A percentile compares a stretch with the other conserved stretches of the same genome.
phyloP scores from a whole-genome alignment of 306 rosid genomes.

The Trifolium repens region DNA sequence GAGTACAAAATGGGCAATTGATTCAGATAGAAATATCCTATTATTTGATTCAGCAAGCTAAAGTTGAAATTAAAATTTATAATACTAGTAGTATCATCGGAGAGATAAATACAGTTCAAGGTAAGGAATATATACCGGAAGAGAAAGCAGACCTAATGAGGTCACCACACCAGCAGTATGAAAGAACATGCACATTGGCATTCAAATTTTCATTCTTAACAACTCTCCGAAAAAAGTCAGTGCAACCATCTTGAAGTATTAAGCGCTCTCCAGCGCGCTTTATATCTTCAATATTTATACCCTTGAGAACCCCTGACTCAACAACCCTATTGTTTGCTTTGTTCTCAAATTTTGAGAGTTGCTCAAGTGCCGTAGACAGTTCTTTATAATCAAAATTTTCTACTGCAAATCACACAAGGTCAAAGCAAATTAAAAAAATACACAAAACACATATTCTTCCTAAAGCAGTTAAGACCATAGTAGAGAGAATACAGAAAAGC shows the following conservation, averaged over 20 bases:
- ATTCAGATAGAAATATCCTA: conserved; percentile 10
- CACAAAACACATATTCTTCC: conserved; percentile 34
- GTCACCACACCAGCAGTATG: conserved; percentile 99
- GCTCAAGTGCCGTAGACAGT: conserved; percentile 72
- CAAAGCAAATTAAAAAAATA: conserved; percentile 41
- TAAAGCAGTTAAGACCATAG: conserved; percentile 24
- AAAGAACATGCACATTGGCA: conserved; percentile 80
- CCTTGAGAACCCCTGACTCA: conserved; percentile 90
- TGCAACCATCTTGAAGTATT: conserved; percentile 86
- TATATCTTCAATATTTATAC: conserved; percentile 83
- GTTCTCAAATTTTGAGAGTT: conserved; percentile 85
- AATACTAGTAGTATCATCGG: conserved; percentile 16
- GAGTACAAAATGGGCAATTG: conserved; percentile 38
- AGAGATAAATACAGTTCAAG: conserved; percentile 29
- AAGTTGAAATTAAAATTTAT: conserved; percentile 32
- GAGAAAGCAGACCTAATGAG: conserved; percentile 88
- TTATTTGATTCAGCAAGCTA: conserved; percentile 20
- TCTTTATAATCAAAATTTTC: conserved; percentile 57
- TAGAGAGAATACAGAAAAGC: conserved; percentile 31
- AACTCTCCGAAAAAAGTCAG: conserved; percentile 68
- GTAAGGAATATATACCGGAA: conserved; percentile 63
- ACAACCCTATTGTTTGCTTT: conserved; percentile 84
- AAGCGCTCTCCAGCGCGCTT: conserved; percentile 95
- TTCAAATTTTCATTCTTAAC: conserved; percentile 69
- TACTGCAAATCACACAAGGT: conserved; percentile 57